phyloP scores from a whole-genome alignment of 345 rosid species.

The Citrus sinensis region DNA sequence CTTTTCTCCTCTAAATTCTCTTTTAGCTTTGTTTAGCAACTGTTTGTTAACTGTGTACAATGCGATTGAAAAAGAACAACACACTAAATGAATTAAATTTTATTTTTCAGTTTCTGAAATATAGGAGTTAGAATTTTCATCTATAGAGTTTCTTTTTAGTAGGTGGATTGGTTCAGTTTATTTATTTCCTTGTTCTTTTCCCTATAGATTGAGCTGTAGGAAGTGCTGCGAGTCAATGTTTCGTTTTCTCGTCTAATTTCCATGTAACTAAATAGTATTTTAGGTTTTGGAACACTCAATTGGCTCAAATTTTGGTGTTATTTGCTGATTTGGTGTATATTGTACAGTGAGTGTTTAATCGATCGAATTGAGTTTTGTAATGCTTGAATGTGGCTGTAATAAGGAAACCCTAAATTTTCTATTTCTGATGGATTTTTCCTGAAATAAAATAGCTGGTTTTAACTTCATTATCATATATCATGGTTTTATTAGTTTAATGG shows the following conservation, averaged over 20 bases:
- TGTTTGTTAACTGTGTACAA: not conserved
- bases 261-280: not conserved
- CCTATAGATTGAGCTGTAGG: not conserved
- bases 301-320: not conserved
- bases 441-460: not conserved
- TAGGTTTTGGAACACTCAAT: not conserved
- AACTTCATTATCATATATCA: not conserved
- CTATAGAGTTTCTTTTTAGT: slow-evolving; percentile 6
- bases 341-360: slow-evolving; percentile 4
- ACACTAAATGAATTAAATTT: not conserved
- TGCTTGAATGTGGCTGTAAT: slow-evolving; percentile 10
- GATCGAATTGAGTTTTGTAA: slow-evolving; percentile 8
- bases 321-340: not conserved
- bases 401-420: slow-evolving; percentile 36
- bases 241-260: not conserved
- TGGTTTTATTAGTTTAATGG: not conserved
- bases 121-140: not conserved
- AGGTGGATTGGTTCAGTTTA: slow-evolving; percentile 13
- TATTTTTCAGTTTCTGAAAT: not conserved
- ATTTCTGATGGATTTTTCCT: not conserved
- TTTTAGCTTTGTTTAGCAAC: slow-evolving; percentile 13
- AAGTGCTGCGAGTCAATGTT: not conserved
- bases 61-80: not conserved
- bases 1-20: not conserved
- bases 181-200: not conserved